Percentiles rank a stretch among this genome's conserved stretches.
Evolutionary conservation across 148 eudicot genomes (phyloP).

Genomic region (Chenopodium berlandieri): DNA sequence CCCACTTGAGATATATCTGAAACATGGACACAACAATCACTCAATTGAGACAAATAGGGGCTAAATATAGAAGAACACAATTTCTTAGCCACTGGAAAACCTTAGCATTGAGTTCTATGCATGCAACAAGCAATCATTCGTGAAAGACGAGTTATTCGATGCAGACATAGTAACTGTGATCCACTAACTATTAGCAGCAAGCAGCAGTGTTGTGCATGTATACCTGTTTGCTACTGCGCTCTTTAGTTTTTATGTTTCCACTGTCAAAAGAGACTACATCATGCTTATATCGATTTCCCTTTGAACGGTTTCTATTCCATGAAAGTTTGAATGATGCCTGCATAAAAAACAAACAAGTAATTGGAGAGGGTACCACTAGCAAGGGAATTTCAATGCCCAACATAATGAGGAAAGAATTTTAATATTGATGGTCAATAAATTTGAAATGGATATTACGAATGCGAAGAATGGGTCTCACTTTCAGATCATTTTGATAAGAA

Average conservation of each 20-base stretch:
- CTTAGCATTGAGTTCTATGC: not conserved
- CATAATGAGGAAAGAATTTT: not conserved
- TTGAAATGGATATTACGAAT: not conserved
- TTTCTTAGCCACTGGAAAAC: not conserved
- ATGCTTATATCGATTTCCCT: slow-evolving; percentile 82
- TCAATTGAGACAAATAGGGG: slow-evolving; percentile 4
- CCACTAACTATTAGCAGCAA: not conserved
- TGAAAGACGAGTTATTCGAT: not conserved
- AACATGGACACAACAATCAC: slow-evolving; percentile 8
- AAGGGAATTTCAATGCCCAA: not conserved
- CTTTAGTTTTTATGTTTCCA: slow-evolving; percentile 83
- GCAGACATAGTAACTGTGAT: not conserved
- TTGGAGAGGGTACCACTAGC: slow-evolving; percentile 2
- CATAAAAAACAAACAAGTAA: slow-evolving; percentile 20
- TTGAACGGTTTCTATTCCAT: slow-evolving; percentile 80
- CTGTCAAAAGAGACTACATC: slow-evolving; percentile 91
- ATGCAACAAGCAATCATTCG: not conserved
- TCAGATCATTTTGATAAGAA: not conserved
- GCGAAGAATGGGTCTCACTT: not conserved
- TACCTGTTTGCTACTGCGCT: slow-evolving; percentile 99
- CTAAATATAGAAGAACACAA: not conserved
- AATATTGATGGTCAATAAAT: not conserved
- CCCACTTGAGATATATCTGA: slow-evolving; percentile 99
- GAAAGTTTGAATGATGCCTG: slow-evolving; percentile 95
- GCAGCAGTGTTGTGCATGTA: not conserved